A percentile compares a stretch with the other conserved stretches of the same genome.
These are phyloP conservation scores for Zygosaccharomyces pseudobailii DNA, from an alignment of 1,139 yeast genomes.

Conservation along the genomic window DNA sequence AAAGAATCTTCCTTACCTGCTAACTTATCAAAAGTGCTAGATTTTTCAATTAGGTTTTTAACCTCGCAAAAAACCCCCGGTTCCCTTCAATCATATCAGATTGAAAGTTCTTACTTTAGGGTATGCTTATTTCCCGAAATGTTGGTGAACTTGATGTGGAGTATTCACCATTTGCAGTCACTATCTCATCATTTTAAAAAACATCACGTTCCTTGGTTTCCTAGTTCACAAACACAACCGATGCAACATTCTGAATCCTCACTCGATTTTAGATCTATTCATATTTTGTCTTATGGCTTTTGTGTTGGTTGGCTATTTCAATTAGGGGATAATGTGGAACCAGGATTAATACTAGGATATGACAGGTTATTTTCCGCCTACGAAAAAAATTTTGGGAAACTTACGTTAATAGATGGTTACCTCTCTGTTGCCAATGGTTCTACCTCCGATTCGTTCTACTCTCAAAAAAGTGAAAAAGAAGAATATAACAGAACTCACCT, in stretches of 20 bases:
- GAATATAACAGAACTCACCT: constrained; percentile 58
- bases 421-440: constrained; percentile 62
- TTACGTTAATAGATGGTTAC: constrained; percentile 60
- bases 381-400: constrained; percentile 58
- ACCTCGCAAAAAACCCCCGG: constrained; percentile 30
- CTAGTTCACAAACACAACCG: neutral
- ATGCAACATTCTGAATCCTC: constrained; percentile 9
- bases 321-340: constrained; percentile 36
- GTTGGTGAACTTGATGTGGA: constrained; percentile 40
- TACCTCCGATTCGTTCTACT: constrained; percentile 48
- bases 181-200: constrained; percentile 18
- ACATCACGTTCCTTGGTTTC: constrained; percentile 11
- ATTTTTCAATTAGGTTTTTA: constrained; percentile 32
- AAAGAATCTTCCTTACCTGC: constrained; percentile 29
- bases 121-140: constrained; percentile 53
- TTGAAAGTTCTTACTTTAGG: constrained; percentile 56
- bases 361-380: constrained; percentile 62
- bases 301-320: constrained; percentile 76
- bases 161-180: constrained; percentile 21
- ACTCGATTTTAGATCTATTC: constrained; percentile 41
- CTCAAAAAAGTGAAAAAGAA: constrained; percentile 43
- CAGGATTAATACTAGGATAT: constrained; percentile 74
- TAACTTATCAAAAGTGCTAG: constrained; percentile 39
- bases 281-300: constrained; percentile 58
- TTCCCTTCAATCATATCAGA: constrained; percentile 44